Evolutionary conservation across 208 protist species (phyloP).

Genomic region (Crithidia fasciculata): DNA sequence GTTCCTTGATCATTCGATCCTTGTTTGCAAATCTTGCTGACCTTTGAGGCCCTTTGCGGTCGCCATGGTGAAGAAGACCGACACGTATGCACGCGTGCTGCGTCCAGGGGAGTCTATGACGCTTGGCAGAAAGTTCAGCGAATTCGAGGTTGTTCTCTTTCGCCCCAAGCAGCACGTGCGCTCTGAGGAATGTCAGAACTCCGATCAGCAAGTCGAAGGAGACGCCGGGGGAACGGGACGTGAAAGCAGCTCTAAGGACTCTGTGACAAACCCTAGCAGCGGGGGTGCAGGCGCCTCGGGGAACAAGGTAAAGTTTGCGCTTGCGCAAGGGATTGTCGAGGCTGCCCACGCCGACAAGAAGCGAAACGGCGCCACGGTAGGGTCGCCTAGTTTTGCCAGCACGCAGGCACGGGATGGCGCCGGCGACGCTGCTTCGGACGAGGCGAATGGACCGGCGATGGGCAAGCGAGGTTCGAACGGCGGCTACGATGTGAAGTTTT

Average conservation of each 20-base stretch:
- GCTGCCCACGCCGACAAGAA: background rate
- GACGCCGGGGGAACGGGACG: background rate
- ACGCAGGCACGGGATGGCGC: background rate
- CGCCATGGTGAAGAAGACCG: slow-evolving; percentile 40
- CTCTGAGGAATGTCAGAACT: slow-evolving; percentile 3
- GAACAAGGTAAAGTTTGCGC: slow-evolving; percentile 17
- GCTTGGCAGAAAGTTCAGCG: slow-evolving; percentile 50
- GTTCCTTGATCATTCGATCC: too few species aligned
- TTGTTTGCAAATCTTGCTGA: background rate
- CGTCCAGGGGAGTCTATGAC: slow-evolving; percentile 64
- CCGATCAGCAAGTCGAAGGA: slow-evolving; percentile 11
- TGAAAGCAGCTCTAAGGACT: slow-evolving; percentile 15
- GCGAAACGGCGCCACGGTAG: background rate
- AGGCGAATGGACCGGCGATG: background rate
- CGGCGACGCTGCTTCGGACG: background rate
- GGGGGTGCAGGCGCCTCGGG: background rate
- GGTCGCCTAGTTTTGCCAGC: background rate
- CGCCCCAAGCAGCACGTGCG: slow-evolving; percentile 52
- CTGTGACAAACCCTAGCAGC: background rate
- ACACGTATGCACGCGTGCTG: slow-evolving; percentile 57
- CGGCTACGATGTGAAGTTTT: slow-evolving; percentile 1
- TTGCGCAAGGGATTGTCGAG: background rate
- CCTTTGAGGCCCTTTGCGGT: background rate
- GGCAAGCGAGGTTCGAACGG: background rate
- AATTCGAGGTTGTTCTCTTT: slow-evolving; percentile 84